Percentiles rank a stretch among this genome's conserved stretches.
phyloP scores from a whole-genome alignment of 495 filamentous ascomycete species.

The Aspergillus cavernicola region DNA sequence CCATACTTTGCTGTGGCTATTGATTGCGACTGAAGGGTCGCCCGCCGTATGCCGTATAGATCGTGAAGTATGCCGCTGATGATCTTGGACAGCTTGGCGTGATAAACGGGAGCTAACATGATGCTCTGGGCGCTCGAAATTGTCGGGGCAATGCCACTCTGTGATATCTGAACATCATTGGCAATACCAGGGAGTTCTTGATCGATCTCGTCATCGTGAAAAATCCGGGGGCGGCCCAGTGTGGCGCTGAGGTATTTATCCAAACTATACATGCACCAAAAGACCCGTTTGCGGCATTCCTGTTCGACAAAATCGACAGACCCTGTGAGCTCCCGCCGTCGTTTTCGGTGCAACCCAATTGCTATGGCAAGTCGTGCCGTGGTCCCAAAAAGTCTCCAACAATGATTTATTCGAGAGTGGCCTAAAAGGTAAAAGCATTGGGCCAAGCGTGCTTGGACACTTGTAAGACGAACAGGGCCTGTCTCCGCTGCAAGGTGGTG shows the following conservation, averaged over 20 bases:
- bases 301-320: conserved; percentile 19
- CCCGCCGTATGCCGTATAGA: conserved; percentile 19
- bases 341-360: conserved; percentile 28
- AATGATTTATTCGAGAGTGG: conserved; percentile 34
- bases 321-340: conserved; percentile 14
- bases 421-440: conserved; percentile 35
- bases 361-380: conserved; percentile 33
- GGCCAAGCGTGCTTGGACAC: conserved; percentile 31
- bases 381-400: conserved; percentile 39
- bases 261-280: conserved; percentile 47
- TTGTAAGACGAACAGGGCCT: conserved; percentile 27
- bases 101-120: conserved; percentile 41
- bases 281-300: conserved; percentile 38
- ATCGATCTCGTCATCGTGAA: conserved; percentile 44
- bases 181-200: conserved; percentile 42
- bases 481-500: conserved; percentile 27
- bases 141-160: conserved; percentile 17
- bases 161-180: conserved; percentile 35
- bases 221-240: conserved; percentile 39
- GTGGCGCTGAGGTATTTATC: conserved; percentile 47
- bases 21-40: conserved; percentile 7
- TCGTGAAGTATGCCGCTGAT: conserved; percentile 25
- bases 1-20: conserved; percentile 15
- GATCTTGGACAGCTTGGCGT: conserved; percentile 28
- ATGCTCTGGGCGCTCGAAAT: conserved; percentile 28